A percentile compares a stretch with the other conserved stretches of the same genome.
These are phyloP conservation scores for Balakata baccata DNA, from an alignment of 345 rosid species.

Conservation along the genomic window DNA sequence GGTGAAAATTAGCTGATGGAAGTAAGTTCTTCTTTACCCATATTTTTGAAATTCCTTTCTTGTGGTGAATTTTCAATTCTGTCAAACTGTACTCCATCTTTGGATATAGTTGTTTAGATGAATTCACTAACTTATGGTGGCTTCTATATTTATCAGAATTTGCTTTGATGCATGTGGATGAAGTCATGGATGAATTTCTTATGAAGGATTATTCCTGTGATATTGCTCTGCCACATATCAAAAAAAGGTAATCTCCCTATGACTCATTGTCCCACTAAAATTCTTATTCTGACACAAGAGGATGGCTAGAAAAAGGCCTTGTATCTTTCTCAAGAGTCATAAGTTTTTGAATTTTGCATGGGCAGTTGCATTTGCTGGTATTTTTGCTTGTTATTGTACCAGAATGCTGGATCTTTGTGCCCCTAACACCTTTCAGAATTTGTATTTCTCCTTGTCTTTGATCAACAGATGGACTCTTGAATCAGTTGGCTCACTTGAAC, in stretches of 20 bases:
- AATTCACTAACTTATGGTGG: neutral
- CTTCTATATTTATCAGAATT: conserved; percentile 37
- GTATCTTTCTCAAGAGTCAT: neutral
- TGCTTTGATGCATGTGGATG: conserved; percentile 72
- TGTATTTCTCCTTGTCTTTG: conserved; percentile 5
- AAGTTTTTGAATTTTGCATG: neutral
- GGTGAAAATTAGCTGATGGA: conserved; percentile 63
- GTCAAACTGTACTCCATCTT: neutral
- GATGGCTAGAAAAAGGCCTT: neutral
- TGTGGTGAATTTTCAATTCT: neutral
- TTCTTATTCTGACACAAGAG: neutral
- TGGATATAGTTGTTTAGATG: neutral
- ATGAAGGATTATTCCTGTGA: conserved; percentile 87
- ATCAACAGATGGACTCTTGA: conserved; percentile 72
- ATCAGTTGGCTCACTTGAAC: conserved; percentile 62
- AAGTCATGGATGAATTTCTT: conserved; percentile 78
- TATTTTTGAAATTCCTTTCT: neutral
- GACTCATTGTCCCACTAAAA: neutral
- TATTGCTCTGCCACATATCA: conserved; percentile 78
- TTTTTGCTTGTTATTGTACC: neutral
- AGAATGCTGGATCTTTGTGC: neutral
- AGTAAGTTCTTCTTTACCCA: conserved; percentile 41
- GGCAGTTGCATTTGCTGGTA: too few species aligned
- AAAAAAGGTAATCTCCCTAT: conserved; percentile 54
- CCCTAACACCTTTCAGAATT: neutral